Conservation (phyloP, 139 green algal species). For the Coelastrella sp. region DNA sequence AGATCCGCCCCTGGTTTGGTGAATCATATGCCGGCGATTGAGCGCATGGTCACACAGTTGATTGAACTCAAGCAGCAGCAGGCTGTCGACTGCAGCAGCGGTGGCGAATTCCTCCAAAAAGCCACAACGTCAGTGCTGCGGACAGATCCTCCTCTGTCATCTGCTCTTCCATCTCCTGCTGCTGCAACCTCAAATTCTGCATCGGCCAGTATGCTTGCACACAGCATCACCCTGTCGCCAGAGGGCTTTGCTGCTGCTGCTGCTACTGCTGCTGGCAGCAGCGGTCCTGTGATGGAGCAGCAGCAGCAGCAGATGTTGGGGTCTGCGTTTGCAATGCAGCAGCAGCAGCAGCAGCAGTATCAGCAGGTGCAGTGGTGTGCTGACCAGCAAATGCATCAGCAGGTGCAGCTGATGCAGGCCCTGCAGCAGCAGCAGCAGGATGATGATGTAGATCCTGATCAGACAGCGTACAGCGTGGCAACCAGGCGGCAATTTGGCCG, state of each 20-base stretch:
- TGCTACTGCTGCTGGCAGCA: too few relatives aligned
- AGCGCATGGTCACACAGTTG: conserved; percentile 35
- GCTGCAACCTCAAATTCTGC: not conserved
- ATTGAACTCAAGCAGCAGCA: conserved; percentile 23
- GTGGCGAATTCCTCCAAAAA: not conserved
- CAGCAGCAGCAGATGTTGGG: not conserved
- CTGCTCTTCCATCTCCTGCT: not conserved
- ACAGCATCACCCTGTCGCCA: not conserved
- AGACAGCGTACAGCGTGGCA: not conserved
- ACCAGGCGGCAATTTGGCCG: conserved; percentile 4
- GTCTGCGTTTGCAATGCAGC: not conserved
- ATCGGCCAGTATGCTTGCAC: not conserved
- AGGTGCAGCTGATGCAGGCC: not conserved
- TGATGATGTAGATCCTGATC: not conserved
- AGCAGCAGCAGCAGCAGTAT: conserved; percentile 7
- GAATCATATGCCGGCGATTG: conserved; percentile 29
- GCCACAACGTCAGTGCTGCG: not conserved
- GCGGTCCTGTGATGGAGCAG: not conserved
- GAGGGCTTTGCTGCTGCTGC: not conserved
- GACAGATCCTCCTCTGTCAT: not conserved
- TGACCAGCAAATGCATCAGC: not conserved
- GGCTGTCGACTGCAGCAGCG: not conserved
- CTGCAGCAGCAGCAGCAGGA: conserved; percentile 11
- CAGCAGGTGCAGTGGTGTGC: conserved; percentile 9
- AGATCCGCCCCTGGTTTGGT: conserved; percentile 19